A percentile compares a stretch with the other conserved stretches of the same genome.
Evolutionary conservation across 2,329 filamentous ascomycete species (phyloP).

Genomic region (Coniochaeta pulveracea): DNA sequence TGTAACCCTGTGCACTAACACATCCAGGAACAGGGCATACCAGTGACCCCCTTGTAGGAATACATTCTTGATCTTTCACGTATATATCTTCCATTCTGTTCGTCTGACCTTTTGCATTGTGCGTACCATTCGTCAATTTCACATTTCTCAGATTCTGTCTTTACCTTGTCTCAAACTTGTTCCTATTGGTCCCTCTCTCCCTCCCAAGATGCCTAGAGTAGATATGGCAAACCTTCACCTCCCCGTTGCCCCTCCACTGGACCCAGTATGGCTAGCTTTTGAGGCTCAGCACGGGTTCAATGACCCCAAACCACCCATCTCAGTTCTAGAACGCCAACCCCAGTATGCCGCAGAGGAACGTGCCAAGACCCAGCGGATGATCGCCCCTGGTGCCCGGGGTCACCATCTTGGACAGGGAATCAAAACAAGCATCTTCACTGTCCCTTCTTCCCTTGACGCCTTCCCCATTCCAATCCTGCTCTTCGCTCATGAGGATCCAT

Average conservation of each 20-base stretch:
- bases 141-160: no score
- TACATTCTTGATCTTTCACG: no score
- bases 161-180: no score
- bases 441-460: slow-evolving; percentile 20
- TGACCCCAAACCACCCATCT: slow-evolving; percentile 13
- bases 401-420: slow-evolving; percentile 23
- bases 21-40: no score
- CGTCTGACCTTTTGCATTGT: no score
- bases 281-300: slow-evolving; percentile 20
- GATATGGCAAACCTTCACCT: slow-evolving; percentile 17
- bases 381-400: slow-evolving; percentile 22
- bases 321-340: slow-evolving; percentile 22
- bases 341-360: slow-evolving; percentile 29
- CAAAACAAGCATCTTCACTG: slow-evolving; percentile 14
- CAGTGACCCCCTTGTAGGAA: no score
- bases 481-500: slow-evolving; percentile 13
- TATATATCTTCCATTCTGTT: no score
- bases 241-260: slow-evolving; percentile 22
- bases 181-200: no score
- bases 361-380: slow-evolving; percentile 22
- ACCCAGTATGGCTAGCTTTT: slow-evolving; percentile 27
- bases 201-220: no score
- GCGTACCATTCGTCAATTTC: no score
- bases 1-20: no score
- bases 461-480: slow-evolving; percentile 24